Conservation (phyloP, 1,284 basidiomycete genomes). For the Leccinum solheimii region DNA sequence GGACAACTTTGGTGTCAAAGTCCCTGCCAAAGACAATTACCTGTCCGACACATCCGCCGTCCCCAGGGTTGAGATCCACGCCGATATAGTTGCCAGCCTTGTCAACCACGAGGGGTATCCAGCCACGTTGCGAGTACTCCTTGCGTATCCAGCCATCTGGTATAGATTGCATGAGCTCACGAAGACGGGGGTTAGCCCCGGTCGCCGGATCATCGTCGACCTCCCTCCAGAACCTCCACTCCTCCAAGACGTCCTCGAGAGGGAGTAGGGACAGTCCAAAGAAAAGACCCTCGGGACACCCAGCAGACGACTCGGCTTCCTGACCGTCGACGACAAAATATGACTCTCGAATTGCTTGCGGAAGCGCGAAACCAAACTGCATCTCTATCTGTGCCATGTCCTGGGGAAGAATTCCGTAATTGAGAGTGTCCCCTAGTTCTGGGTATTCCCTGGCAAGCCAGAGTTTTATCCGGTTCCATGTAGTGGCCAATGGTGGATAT, state of each 20-base stretch:
- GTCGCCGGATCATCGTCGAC: constrained; percentile 84
- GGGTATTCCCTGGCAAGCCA: constrained; percentile 84
- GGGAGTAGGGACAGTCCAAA: constrained; percentile 84
- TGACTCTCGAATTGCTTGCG: constrained; percentile 78
- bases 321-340: constrained; percentile 84
- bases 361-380: constrained; percentile 79
- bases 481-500: constrained; percentile 75
- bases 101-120: constrained; percentile 94
- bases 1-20: constrained; percentile 96
- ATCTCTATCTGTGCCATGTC: constrained; percentile 78
- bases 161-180: constrained; percentile 83
- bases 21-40: constrained; percentile 98
- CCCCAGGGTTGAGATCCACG: constrained; percentile 88
- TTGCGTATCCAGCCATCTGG: constrained; percentile 90
- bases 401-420: constrained; percentile 77
- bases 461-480: constrained; percentile 76
- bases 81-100: constrained; percentile 97
- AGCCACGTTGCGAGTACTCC: constrained; percentile 91
- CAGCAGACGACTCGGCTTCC: constrained; percentile 82
- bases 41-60: constrained; percentile 79
- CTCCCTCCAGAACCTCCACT: constrained; percentile 93
- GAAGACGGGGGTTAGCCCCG: constrained; percentile 71
- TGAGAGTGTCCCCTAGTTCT: constrained; percentile 88
- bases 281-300: constrained; percentile 85
- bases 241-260: constrained; percentile 86